A percentile compares a stretch with the other conserved stretches of the same genome.
These are phyloP conservation scores for Phylloporus sp. DNA, from an alignment of 768 basidiomycete species.

Conservation along the genomic window DNA sequence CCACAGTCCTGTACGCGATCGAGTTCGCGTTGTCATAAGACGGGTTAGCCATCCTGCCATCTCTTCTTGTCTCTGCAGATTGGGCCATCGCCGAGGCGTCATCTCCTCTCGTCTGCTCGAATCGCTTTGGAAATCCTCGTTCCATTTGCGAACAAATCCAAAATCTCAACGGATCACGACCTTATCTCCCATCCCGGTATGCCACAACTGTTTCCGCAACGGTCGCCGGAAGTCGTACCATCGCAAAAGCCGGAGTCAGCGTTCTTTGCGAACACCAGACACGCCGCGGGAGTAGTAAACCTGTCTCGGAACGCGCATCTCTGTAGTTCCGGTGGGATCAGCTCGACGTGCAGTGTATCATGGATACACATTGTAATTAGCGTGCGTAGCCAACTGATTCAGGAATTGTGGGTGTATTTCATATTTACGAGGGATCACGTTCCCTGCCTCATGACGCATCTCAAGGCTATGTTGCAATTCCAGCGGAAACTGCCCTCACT, in stretches of 20 bases:
- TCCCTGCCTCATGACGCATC: neutral
- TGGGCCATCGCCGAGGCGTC: constrained; percentile 12
- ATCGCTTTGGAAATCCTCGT: constrained; percentile 5
- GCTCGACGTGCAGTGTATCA: neutral
- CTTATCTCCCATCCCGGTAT: constrained; percentile 26
- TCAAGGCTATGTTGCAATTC: constrained; percentile 8
- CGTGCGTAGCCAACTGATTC: neutral
- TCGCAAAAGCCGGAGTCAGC: constrained; percentile 3
- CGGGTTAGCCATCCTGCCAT: neutral
- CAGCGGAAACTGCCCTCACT: neutral
- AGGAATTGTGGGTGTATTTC: neutral
- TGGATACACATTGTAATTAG: neutral
- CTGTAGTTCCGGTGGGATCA: constrained; percentile 9
- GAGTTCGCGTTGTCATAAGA: constrained; percentile 5
- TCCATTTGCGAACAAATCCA: neutral
- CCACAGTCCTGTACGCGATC: constrained; percentile 16
- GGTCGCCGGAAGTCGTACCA: constrained; percentile 14
- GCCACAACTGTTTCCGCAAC: constrained; percentile 6
- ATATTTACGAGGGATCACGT: constrained; percentile 7
- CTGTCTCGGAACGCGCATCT: constrained; percentile 11
- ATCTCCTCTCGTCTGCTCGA: neutral
- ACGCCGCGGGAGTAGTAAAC: constrained; percentile 27
- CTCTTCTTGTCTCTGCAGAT: constrained; percentile 10
- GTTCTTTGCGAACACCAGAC: constrained; percentile 18
- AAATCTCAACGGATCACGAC: constrained; percentile 29